Conservation (phyloP, 148 eudicot species). For the Pouteria glomerata region DNA sequence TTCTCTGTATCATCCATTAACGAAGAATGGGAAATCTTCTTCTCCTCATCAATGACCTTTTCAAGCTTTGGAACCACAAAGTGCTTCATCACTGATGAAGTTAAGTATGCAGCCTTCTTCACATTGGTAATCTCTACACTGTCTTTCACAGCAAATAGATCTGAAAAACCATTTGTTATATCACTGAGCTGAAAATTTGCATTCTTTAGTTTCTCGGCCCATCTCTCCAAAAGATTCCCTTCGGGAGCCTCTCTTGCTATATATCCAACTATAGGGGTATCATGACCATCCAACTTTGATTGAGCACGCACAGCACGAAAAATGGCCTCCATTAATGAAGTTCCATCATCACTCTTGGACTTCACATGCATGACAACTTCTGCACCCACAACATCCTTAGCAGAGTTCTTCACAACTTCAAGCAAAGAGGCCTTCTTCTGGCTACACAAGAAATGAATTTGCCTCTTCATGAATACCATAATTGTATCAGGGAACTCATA, state of each 20-base stretch:
- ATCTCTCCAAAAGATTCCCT: slow-evolving; percentile 39
- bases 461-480: slow-evolving; percentile 46
- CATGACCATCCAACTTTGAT: slow-evolving; percentile 20
- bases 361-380: slow-evolving; percentile 49
- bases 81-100: slow-evolving; percentile 53
- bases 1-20: slow-evolving; percentile 59
- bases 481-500: slow-evolving; percentile 58
- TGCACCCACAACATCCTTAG: slow-evolving; percentile 39
- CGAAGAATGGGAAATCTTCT: slow-evolving; percentile 46
- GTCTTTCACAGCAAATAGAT: slow-evolving; percentile 52
- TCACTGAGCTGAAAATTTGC: slow-evolving; percentile 30
- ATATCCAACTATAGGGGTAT: slow-evolving; percentile 32
- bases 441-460: slow-evolving; percentile 55
- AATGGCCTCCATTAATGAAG: slow-evolving; percentile 36
- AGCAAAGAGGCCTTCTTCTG: slow-evolving; percentile 46
- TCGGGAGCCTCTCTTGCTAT: slow-evolving; percentile 51
- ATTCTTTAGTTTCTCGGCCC: slow-evolving; percentile 40
- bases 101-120: slow-evolving; percentile 50
- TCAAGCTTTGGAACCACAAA: slow-evolving; percentile 55
- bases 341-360: slow-evolving; percentile 39
- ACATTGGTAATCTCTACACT: slow-evolving; percentile 32
- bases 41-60: slow-evolving; percentile 60
- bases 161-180: slow-evolving; percentile 39
- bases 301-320: slow-evolving; percentile 20
- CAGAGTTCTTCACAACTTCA: slow-evolving; percentile 29